These are phyloP conservation scores for Stropharia rugosoannulata DNA, from an alignment of 768 basidiomycete genomes.

Conservation along the genomic window DNA sequence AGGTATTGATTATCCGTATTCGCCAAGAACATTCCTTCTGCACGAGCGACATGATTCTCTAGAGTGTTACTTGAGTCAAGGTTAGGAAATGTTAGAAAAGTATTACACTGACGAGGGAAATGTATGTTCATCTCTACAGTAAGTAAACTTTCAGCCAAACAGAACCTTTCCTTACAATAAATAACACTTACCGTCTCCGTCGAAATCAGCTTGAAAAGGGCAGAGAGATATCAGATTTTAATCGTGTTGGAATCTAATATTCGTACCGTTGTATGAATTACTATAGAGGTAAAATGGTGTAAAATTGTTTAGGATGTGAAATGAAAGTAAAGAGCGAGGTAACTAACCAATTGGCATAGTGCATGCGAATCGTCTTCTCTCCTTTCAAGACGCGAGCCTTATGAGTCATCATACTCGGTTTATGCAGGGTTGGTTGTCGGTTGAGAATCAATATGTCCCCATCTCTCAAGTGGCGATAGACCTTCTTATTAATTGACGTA, in stretches of 20 bases:
- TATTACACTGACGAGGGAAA: conserved; percentile 78
- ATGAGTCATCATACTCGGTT: conserved; percentile 99
- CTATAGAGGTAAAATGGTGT: conserved; percentile 39
- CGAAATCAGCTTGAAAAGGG: conserved; percentile 24
- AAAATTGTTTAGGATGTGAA: not conserved
- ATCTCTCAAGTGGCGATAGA: conserved; percentile 91
- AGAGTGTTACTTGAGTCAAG: conserved; percentile 5
- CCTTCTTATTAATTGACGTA: conserved; percentile 90
- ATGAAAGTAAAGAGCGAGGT: not conserved
- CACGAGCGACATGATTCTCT: conserved; percentile 95
- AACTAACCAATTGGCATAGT: conserved; percentile 96
- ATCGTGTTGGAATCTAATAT: not conserved
- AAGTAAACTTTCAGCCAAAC: not conserved
- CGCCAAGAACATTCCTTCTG: conserved; percentile 92
- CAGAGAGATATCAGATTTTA: conserved; percentile 15
- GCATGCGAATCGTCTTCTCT: conserved; percentile 99
- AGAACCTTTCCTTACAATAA: not conserved
- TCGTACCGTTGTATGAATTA: conserved; percentile 94
- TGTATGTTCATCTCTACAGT: conserved; percentile 96
- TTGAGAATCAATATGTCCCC: conserved; percentile 96
- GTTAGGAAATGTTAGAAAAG: conserved; percentile 2
- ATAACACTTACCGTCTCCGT: conserved; percentile 30
- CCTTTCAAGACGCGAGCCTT: conserved; percentile 88
- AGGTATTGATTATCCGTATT: conserved; percentile 99
- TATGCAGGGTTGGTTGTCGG: conserved; percentile 97